Conservation (phyloP, 306 rosid genomes). For the Ziziphus jujuba region DNA sequence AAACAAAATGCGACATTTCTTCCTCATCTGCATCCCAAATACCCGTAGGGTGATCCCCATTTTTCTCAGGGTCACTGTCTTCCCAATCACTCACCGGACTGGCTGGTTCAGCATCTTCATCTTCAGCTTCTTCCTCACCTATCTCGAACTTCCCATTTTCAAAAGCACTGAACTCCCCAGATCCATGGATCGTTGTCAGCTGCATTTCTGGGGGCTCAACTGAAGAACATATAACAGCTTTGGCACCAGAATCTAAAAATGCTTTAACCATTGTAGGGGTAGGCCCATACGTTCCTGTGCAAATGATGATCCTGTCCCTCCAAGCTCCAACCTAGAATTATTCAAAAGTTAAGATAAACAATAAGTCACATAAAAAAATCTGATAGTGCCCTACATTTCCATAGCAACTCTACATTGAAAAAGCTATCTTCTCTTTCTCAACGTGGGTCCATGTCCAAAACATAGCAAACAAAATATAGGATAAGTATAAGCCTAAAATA, state of each 20-base stretch:
- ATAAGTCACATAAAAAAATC: conserved; percentile 17
- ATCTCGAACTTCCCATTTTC: conserved; percentile 91
- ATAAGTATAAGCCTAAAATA: neutral
- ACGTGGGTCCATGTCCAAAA: neutral
- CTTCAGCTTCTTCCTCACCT: conserved; percentile 90
- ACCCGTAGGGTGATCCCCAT: conserved; percentile 32
- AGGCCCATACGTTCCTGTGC: conserved; percentile 86
- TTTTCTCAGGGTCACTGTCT: conserved; percentile 77
- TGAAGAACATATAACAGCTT: conserved; percentile 86
- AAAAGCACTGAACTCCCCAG: conserved; percentile 49
- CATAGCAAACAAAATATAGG: neutral
- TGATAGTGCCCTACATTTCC: conserved; percentile 9
- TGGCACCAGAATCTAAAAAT: conserved; percentile 79
- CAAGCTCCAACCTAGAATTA: conserved; percentile 89
- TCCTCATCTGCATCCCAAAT: conserved; percentile 79
- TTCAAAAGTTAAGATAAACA: conserved; percentile 17
- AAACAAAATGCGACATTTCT: conserved; percentile 76
- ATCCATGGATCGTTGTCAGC: conserved; percentile 46
- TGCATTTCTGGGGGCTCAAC: conserved; percentile 74
- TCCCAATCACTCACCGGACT: conserved; percentile 98
- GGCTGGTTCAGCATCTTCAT: conserved; percentile 52
- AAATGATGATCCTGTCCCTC: conserved; percentile 92
- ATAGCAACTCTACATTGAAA: neutral
- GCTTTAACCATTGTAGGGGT: conserved; percentile 72
- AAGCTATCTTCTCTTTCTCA: no score